phyloP scores from a whole-genome alignment of 2,329 filamentous ascomycete genomes.

The Escovopsis sp. region DNA sequence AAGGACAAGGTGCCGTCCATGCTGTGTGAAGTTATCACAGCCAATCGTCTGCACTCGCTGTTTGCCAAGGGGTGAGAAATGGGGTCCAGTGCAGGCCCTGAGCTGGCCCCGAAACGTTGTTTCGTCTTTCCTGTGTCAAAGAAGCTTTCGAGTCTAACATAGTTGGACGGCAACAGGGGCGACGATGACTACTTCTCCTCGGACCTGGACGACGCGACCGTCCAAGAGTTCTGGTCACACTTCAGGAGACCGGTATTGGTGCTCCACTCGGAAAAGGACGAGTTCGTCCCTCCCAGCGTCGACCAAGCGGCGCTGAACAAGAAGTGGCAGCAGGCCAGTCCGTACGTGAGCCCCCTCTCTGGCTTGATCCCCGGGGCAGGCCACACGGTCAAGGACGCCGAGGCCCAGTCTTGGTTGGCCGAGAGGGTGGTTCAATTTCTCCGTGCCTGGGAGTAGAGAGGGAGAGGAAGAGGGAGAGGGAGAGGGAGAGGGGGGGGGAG shows the following conservation, averaged over 20 bases:
- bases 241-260: slow-evolving; percentile 47
- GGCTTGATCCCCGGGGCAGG: slow-evolving; percentile 37
- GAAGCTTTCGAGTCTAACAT: not conserved
- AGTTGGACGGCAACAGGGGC: slow-evolving; percentile 28
- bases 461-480: too few relatives aligned
- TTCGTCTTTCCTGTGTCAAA: too few relatives aligned
- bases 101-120: too few relatives aligned
- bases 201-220: slow-evolving; percentile 45
- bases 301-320: slow-evolving; percentile 43
- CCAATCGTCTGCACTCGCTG: slow-evolving; percentile 38
- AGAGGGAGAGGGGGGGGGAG: too few relatives aligned
- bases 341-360: slow-evolving; percentile 34
- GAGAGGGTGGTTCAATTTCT: slow-evolving; percentile 34
- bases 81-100: slow-evolving; percentile 12
- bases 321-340: slow-evolving; percentile 37
- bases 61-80: slow-evolving; percentile 34
- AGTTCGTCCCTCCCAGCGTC: slow-evolving; percentile 43
- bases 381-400: slow-evolving; percentile 33
- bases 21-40: slow-evolving; percentile 33
- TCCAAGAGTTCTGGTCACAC: slow-evolving; percentile 50
- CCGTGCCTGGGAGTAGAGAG: slow-evolving; percentile 3
- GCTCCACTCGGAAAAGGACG: slow-evolving; percentile 50
- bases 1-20: slow-evolving; percentile 25
- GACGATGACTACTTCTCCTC: slow-evolving; percentile 85
- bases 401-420: slow-evolving; percentile 34